phyloP scores from a whole-genome alignment of 2,329 filamentous ascomycete genomes.

The Sporothrix dimorphospora region DNA sequence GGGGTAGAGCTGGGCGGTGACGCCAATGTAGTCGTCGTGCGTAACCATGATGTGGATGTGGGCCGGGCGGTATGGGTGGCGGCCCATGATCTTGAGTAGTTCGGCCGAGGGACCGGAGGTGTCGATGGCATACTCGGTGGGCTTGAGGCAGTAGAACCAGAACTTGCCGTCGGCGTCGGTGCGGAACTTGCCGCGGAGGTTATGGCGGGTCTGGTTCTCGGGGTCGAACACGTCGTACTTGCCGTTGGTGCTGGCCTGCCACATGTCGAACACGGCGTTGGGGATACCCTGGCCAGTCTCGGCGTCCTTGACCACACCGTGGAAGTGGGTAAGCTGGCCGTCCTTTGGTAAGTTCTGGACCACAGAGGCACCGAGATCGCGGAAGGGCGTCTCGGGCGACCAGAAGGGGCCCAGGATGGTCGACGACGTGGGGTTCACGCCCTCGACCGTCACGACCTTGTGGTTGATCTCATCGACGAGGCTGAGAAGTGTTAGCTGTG shows the following conservation, averaged over 20 bases:
- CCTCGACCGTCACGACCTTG: constrained; percentile 56
- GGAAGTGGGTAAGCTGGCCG: constrained; percentile 51
- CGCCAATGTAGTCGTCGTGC: constrained; percentile 58
- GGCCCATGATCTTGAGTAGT: constrained; percentile 57
- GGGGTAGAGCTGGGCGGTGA: constrained; percentile 71
- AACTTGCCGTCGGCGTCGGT: constrained; percentile 68
- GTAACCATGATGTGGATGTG: constrained; percentile 63
- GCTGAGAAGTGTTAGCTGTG: constrained; percentile 38
- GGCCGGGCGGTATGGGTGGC: constrained; percentile 60
- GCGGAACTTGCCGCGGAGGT: constrained; percentile 67
- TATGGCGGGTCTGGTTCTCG: constrained; percentile 64
- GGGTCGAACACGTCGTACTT: constrained; percentile 69
- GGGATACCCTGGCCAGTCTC: constrained; percentile 66
- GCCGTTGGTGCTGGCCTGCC: constrained; percentile 75
- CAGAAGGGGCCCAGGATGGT: constrained; percentile 87
- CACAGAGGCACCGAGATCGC: constrained; percentile 71
- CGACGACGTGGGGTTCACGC: constrained; percentile 66
- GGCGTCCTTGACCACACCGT: constrained; percentile 61
- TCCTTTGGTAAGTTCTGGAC: constrained; percentile 54
- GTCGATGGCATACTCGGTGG: constrained; percentile 49
- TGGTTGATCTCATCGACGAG: constrained; percentile 82
- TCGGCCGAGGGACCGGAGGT: constrained; percentile 55
- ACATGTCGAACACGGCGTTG: constrained; percentile 72
- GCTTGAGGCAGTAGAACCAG: constrained; percentile 58
- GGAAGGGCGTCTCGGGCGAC: constrained; percentile 70